phyloP scores from a whole-genome alignment of 495 filamentous ascomycete genomes.

The Entonaema liquescens region DNA sequence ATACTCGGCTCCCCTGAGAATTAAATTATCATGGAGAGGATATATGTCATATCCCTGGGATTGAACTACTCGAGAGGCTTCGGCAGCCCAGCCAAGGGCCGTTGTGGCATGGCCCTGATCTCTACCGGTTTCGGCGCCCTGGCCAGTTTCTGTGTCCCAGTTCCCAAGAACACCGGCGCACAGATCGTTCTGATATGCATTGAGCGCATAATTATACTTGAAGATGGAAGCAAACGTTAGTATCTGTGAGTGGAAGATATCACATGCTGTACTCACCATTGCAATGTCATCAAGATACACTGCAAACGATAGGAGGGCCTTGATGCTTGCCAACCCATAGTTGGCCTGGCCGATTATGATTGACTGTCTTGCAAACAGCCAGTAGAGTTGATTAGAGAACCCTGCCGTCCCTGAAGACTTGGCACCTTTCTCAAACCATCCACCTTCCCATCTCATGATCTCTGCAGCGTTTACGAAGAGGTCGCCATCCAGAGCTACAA shows the following conservation, averaged over 20 bases:
- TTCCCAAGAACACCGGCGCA: neutral
- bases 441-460: neutral
- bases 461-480: neutral
- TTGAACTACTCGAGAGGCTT: constrained; percentile 41
- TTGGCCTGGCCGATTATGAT: constrained; percentile 50
- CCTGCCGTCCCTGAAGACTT: constrained; percentile 47
- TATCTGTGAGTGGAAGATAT: neutral
- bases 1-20: constrained; percentile 30
- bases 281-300: constrained; percentile 50
- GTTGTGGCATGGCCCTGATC: constrained; percentile 12
- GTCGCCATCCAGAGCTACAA: neutral
- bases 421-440: constrained; percentile 29
- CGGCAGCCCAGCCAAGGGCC: constrained; percentile 41
- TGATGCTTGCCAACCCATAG: constrained; percentile 49
- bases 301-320: constrained; percentile 49
- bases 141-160: neutral
- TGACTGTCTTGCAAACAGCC: constrained; percentile 47
- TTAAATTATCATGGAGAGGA: constrained; percentile 41
- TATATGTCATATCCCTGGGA: constrained; percentile 50
- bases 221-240: neutral
- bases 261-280: neutral
- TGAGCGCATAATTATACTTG: neutral
- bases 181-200: neutral
- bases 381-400: constrained; percentile 52
- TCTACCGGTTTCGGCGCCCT: neutral